Conservation (phyloP, 768 basidiomycete species). For the Leucogyrophana mollusca region DNA sequence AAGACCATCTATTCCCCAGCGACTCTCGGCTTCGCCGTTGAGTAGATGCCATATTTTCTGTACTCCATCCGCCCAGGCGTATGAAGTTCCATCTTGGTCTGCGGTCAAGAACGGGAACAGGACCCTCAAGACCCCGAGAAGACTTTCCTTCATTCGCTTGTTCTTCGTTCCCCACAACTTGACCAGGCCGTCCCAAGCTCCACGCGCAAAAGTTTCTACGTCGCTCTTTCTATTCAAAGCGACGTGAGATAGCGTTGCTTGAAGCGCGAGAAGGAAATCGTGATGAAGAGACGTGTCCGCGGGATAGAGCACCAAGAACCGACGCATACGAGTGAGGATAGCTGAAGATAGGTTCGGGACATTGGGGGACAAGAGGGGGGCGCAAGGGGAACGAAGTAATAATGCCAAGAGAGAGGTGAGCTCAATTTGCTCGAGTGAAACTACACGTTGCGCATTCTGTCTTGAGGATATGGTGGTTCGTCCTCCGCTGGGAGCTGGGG, state of each 20-base stretch:
- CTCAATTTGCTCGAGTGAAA: constrained; percentile 64
- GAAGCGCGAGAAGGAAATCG: constrained; percentile 68
- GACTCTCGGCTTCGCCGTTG: constrained; percentile 59
- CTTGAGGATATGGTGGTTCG: constrained; percentile 20
- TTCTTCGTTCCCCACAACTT: constrained; percentile 80
- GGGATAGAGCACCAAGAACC: constrained; percentile 66
- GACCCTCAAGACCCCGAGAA: constrained; percentile 69
- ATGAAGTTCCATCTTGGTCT: constrained; percentile 26
- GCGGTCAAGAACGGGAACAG: constrained; percentile 71
- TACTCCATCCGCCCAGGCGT: constrained; percentile 48
- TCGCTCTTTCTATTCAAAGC: constrained; percentile 68
- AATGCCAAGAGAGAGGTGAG: constrained; percentile 62
- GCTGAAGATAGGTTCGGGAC: constrained; percentile 34
- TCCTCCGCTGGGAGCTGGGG: constrained; percentile 15
- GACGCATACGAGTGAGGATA: constrained; percentile 57
- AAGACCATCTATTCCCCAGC: constrained; percentile 65
- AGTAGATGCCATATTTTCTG: constrained; percentile 54
- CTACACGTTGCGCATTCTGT: constrained; percentile 27
- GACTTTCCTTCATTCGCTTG: constrained; percentile 70
- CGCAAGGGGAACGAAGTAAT: constrained; percentile 54
- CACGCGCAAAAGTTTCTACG: constrained; percentile 58
- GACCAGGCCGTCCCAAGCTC: constrained; percentile 64
- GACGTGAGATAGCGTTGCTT: constrained; percentile 69
- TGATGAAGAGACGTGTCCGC: constrained; percentile 77
- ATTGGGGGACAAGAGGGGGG: constrained; percentile 49